Conservation (phyloP, 2,329 filamentous ascomycete genomes). For the Fusarium sp. region DNA sequence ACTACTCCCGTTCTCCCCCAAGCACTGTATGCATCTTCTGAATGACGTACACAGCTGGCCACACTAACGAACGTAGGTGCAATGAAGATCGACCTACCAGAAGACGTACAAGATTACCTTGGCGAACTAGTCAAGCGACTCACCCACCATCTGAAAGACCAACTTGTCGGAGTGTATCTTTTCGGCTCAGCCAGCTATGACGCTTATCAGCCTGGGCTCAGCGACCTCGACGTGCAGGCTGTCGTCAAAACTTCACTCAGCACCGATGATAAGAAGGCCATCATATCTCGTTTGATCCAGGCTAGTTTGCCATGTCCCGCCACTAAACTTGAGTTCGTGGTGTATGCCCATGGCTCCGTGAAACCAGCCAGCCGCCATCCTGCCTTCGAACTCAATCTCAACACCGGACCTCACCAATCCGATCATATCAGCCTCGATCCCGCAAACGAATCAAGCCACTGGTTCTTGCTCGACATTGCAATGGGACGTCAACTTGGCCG, state of each 20-base stretch:
- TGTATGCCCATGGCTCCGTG: not conserved
- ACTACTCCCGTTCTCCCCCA: rapidly evolving
- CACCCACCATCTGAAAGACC: not conserved
- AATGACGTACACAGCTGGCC: rapidly evolving
- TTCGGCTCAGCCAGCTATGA: slow-evolving; percentile 20
- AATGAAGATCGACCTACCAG: not conserved
- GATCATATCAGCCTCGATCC: slow-evolving; percentile 11
- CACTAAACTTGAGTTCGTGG: slow-evolving; percentile 14
- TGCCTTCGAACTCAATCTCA: slow-evolving; percentile 13
- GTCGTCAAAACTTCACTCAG: not conserved
- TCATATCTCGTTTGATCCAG: not conserved
- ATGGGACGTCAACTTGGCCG: slow-evolving; percentile 5
- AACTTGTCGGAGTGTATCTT: slow-evolving; percentile 8
- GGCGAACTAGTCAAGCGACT: not conserved
- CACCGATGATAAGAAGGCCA: not conserved
- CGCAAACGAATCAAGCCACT: not conserved
- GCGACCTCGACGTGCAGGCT: slow-evolving; percentile 17
- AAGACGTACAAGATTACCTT: not conserved
- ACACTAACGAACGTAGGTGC: rapidly evolving
- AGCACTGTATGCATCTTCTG: not conserved
- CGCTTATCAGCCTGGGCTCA: not conserved
- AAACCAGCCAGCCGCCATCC: not conserved
- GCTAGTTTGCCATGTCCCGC: not conserved
- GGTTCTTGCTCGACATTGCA: slow-evolving; percentile 15
- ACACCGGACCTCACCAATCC: slow-evolving; percentile 1